Evolutionary conservation across 176 grass and related monocot genomes (phyloP).

Genomic region (Pontederia crassipes): DNA sequence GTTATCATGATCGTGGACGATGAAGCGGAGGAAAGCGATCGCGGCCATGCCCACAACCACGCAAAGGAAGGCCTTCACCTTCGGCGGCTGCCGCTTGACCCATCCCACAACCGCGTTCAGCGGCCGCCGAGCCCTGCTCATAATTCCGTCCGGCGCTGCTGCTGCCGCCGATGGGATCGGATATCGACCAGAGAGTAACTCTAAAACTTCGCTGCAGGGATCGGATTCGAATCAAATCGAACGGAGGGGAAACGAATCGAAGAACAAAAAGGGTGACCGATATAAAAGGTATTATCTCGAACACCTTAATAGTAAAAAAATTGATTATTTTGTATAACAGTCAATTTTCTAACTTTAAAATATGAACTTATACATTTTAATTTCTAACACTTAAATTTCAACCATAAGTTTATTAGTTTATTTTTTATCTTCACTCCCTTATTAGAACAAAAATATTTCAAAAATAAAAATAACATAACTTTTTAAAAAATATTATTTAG

Average conservation of each 20-base stretch:
- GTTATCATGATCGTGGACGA: slow-evolving; percentile 98
- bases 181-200: not conserved
- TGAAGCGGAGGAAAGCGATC: slow-evolving; percentile 87
- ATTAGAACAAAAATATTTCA: no score
- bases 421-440: no score
- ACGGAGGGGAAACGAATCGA: no score
- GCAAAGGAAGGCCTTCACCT: slow-evolving; percentile 96
- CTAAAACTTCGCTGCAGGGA: not conserved
- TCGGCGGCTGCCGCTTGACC: slow-evolving; percentile 83
- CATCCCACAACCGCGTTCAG: slow-evolving; percentile 48
- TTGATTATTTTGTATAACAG: no score
- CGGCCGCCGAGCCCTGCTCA: slow-evolving; percentile 57
- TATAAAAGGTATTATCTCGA: no score
- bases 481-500: no score
- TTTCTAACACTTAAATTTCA: no score
- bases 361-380: no score
- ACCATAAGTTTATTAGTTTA: no score
- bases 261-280: not conserved
- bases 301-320: no score
- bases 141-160: slow-evolving; percentile 6
- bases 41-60: slow-evolving; percentile 88
- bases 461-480: no score
- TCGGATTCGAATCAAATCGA: not conserved
- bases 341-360: no score
- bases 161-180: not conserved